A percentile compares a stretch with the other conserved stretches of the same genome.
phyloP scores from a whole-genome alignment of 192 early-diverging fungal species.

The Phycomyces blakesleeanus region DNA sequence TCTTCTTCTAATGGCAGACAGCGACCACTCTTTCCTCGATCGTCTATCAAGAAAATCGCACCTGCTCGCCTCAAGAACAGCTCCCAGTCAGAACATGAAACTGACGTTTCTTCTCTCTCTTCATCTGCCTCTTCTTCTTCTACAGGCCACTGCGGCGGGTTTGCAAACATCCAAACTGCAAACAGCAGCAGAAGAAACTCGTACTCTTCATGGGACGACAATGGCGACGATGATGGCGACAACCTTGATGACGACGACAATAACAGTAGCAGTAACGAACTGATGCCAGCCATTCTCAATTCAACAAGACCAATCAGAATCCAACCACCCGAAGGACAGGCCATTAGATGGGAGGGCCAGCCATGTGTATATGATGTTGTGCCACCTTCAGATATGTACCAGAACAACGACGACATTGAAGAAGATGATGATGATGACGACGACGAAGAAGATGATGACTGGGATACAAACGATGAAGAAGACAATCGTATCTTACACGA shows the following conservation, averaged over 20 bases:
- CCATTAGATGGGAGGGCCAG: background rate
- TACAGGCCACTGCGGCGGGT: background rate
- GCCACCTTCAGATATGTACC: background rate
- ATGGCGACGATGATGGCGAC: background rate
- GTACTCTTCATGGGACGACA: background rate
- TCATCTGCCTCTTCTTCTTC: conserved; percentile 3
- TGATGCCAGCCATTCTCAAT: background rate
- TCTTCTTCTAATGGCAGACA: background rate
- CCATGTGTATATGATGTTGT: background rate
- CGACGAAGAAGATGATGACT: conserved; percentile 1
- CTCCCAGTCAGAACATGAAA: conserved; percentile 10
- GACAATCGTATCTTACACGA: background rate
- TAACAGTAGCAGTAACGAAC: no score
- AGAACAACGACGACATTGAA: no score
- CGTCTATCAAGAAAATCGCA: conserved; percentile 17
- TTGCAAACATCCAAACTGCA: background rate
- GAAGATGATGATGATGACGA: background rate
- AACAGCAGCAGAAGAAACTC: background rate
- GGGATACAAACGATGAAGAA: background rate
- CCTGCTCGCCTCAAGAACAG: conserved; percentile 8
- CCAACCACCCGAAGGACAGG: background rate
- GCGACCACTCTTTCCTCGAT: no score
- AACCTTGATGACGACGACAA: no score
- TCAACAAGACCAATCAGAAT: background rate
- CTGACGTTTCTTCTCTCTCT: conserved; percentile 10